Percentiles rank a stretch among this genome's conserved stretches.
phyloP scores from a whole-genome alignment of 2,329 filamentous ascomycete genomes.

The Pseudogymnoascus destructans region DNA sequence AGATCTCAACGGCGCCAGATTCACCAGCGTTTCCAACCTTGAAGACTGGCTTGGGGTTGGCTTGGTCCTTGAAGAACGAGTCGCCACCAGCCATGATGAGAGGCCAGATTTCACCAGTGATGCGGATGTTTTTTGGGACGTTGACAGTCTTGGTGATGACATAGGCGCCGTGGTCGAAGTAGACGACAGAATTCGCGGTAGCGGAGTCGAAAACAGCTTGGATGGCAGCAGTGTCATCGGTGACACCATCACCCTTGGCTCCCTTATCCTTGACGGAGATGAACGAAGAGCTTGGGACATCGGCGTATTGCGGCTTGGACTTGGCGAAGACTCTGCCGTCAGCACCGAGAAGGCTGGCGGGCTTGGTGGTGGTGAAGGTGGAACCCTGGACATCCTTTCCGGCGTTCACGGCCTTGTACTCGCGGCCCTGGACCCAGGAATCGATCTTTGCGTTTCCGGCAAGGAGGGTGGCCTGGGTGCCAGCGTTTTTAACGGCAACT shows the following conservation, averaged over 20 bases:
- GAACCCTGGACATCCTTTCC: conserved; percentile 46
- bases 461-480: conserved; percentile 48
- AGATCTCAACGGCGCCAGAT: conserved; percentile 70
- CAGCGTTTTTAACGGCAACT: conserved; percentile 49
- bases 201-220: conserved; percentile 63
- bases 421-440: conserved; percentile 69
- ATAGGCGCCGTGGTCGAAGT: conserved; percentile 65
- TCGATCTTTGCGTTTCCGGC: conserved; percentile 54
- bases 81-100: conserved; percentile 71
- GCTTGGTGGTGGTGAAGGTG: conserved; percentile 46
- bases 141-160: conserved; percentile 56
- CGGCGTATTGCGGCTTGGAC: conserved; percentile 79
- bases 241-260: conserved; percentile 73
- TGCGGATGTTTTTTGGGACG: conserved; percentile 67
- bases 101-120: conserved; percentile 86
- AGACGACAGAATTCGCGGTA: conserved; percentile 51
- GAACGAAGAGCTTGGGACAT: conserved; percentile 53
- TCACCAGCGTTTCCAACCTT: conserved; percentile 71
- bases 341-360: conserved; percentile 48
- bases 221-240: conserved; percentile 78
- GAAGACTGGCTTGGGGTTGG: conserved; percentile 71
- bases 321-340: conserved; percentile 64
- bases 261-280: conserved; percentile 71
- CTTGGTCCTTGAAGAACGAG: conserved; percentile 56
- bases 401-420: conserved; percentile 41